Conservation (phyloP, 177 flowering plant species). For the Vitis hybrid region DNA sequence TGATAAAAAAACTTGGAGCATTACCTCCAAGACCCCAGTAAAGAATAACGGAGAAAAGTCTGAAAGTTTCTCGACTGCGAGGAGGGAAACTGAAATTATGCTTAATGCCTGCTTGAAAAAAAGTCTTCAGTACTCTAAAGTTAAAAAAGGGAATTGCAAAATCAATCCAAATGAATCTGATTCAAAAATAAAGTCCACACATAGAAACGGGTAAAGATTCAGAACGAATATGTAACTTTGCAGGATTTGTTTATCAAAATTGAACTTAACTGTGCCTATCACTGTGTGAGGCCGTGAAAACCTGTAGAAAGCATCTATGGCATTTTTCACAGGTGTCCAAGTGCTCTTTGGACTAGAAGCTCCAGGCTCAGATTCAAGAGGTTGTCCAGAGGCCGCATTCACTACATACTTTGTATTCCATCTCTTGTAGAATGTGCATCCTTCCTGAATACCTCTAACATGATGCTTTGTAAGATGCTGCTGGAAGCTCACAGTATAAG, state of each 20-base stretch:
- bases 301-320: conserved; percentile 71
- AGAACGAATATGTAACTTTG: background rate
- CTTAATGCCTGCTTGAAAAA: conserved; percentile 70
- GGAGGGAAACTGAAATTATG: conserved; percentile 90
- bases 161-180: background rate
- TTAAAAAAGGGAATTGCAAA: background rate
- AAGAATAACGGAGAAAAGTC: conserved; percentile 82
- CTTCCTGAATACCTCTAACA: conserved; percentile 12
- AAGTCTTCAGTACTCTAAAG: conserved; percentile 15
- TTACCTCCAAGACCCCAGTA: conserved; percentile 73
- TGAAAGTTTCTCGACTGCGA: conserved; percentile 74
- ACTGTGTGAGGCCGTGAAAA: conserved; percentile 96
- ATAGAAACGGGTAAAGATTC: background rate
- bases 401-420: conserved; percentile 21
- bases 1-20: conserved; percentile 9
- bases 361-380: conserved; percentile 66
- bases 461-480: conserved; percentile 19
- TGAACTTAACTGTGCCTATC: conserved; percentile 87
- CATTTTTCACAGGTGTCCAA: conserved; percentile 35
- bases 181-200: background rate
- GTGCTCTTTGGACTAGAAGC: conserved; percentile 35
- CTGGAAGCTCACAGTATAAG: conserved; percentile 18
- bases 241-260: conserved; percentile 5
- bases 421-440: conserved; percentile 17
- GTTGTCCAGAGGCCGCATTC: conserved; percentile 58